Base-by-base conservation (phyloP, 768 basidiomycete genomes). In the Kwoniella heveanensis region DNA sequence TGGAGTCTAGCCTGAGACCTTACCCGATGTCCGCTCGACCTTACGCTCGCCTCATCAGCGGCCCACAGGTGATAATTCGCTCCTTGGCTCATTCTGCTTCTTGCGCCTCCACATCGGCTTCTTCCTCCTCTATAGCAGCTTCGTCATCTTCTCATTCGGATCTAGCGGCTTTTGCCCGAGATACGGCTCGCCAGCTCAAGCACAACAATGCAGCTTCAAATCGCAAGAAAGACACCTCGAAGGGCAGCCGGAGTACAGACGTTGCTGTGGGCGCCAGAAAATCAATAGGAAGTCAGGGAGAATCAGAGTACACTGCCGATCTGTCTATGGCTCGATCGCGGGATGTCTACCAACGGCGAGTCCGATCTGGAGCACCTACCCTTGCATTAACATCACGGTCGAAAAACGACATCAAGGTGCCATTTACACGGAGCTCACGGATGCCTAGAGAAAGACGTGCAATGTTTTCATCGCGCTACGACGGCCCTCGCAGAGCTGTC, bases 271-370 rank as follows among this genome's bases (percentile, higher is more conserved):
- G 19, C 15, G 4, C 13, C 19, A n/a, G 47, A 13, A 1, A 25
- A 54, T 61, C 60, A 17, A 46, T 61, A 8, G 37, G 52, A 29
- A 44, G 25, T 15, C 60, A 53, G 2, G 60, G 51, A 3, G 60
- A 52, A n/a, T 19, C 29, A 13, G 60, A 62, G 36, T 21, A 36
- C 1, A 29, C 56, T 1, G 19, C 21, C 21, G 56, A 64, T 47
- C 24, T 57, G 17, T 36, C 62, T 8, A 44, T 51, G 54, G 54
- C 62, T 3, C 57, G 55, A 44, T 57, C 54, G 21, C n/a, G 44
- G 6, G 36, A 57, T 17, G 55, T 22, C 12, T 64, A 30, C 26
- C n/a, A 54, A 7, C 37, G 32, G 27, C 9, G 62, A 27, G 53
- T 36, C 8, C 39, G 54, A 24, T 57, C 54, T 15, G 56, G 49